phyloP scores from a whole-genome alignment of 2,329 filamentous ascomycete species.

The Aspergillus vadensis region DNA sequence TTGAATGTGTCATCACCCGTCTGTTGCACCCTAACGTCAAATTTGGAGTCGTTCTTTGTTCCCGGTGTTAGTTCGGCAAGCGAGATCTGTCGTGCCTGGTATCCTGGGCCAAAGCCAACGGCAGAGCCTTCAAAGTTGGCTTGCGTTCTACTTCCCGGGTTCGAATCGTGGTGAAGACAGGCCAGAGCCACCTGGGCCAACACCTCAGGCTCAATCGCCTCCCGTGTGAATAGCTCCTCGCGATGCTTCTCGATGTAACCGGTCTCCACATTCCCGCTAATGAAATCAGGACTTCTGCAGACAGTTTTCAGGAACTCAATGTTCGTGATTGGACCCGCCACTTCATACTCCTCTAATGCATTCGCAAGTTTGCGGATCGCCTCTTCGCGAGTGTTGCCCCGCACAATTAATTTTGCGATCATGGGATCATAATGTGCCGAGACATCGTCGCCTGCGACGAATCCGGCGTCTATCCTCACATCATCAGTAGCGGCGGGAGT shows the following conservation, averaged over 20 bases:
- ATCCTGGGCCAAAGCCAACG: slow-evolving; percentile 63
- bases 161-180: slow-evolving; percentile 57
- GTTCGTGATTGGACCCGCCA: slow-evolving; percentile 91
- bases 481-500: slow-evolving; percentile 70
- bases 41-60: slow-evolving; percentile 40
- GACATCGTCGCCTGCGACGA: slow-evolving; percentile 86
- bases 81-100: slow-evolving; percentile 64
- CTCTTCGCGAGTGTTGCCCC: slow-evolving; percentile 73
- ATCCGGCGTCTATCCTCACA: slow-evolving; percentile 89
- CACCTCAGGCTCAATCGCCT: slow-evolving; percentile 67
- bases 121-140: slow-evolving; percentile 35
- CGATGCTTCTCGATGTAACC: slow-evolving; percentile 92
- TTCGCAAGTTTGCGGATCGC: slow-evolving; percentile 80
- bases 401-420: slow-evolving; percentile 96
- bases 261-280: slow-evolving; percentile 87
- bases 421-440: slow-evolving; percentile 97
- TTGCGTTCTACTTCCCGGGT: slow-evolving; percentile 28
- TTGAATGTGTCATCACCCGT: slow-evolving; percentile 52
- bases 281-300: slow-evolving; percentile 78
- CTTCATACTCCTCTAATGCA: slow-evolving; percentile 84
- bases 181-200: slow-evolving; percentile 86
- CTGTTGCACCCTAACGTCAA: slow-evolving; percentile 55
- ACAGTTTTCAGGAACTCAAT: slow-evolving; percentile 94
- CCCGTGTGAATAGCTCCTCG: slow-evolving; percentile 71
- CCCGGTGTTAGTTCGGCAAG: slow-evolving; percentile 53